phyloP scores from a whole-genome alignment of 148 eudicot species.

The Vaccinium vitisidaea region DNA sequence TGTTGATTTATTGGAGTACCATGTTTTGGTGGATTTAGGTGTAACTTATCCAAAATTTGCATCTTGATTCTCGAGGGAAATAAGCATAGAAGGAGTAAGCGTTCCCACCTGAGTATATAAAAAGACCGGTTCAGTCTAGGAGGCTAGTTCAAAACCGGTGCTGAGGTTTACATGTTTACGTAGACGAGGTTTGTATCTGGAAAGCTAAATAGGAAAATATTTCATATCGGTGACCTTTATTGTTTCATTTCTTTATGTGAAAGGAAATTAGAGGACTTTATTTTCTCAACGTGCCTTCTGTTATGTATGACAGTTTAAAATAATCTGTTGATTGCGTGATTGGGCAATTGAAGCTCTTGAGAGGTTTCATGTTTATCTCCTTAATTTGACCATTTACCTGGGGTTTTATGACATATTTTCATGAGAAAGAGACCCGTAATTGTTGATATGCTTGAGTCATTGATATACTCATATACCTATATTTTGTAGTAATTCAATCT shows the following conservation, averaged over 20 bases:
- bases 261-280: background rate
- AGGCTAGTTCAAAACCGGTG: background rate
- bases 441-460: background rate
- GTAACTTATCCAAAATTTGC: background rate
- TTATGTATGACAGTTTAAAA: background rate
- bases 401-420: background rate
- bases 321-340: background rate
- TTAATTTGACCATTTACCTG: background rate
- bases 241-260: background rate
- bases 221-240: background rate
- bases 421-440: background rate
- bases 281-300: background rate
- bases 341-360: background rate
- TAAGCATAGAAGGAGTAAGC: background rate
- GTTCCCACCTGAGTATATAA: background rate
- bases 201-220: background rate
- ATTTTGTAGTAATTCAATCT: background rate
- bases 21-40: background rate
- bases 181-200: background rate
- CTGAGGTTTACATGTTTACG: background rate
- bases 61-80: background rate
- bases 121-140: background rate
- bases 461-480: background rate
- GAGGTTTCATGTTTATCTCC: background rate
- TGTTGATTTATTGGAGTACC: background rate